These are phyloP conservation scores for Testicularia cyperi DNA, from an alignment of 1,284 basidiomycete genomes.

Conservation along the genomic window DNA sequence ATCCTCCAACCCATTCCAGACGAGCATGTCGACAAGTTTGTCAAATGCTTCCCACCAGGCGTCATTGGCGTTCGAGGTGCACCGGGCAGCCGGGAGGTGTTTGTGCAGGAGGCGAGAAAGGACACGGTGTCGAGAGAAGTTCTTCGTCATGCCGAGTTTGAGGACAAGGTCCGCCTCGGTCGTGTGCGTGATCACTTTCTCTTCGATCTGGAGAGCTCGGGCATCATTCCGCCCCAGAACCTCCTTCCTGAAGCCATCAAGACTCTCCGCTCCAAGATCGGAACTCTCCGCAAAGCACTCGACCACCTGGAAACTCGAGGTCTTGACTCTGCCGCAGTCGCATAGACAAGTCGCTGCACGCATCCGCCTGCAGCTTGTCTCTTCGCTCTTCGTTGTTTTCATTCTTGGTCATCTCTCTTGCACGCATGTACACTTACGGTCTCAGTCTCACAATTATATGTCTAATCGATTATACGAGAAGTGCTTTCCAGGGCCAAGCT, in stretches of 20 bases:
- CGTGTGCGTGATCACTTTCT: constrained; percentile 91
- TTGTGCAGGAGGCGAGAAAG: constrained; percentile 70
- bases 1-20: constrained; percentile 72
- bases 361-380: no score
- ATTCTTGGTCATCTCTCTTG: no score
- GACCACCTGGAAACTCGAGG: constrained; percentile 43
- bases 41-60: constrained; percentile 82
- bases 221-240: constrained; percentile 80
- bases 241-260: constrained; percentile 80
- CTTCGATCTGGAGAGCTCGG: constrained; percentile 87
- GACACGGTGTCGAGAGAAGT: constrained; percentile 94
- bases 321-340: constrained; percentile 17
- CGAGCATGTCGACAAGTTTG: constrained; percentile 73
- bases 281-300: constrained; percentile 44
- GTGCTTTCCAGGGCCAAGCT: no score
- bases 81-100: constrained; percentile 68
- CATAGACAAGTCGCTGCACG: no score
- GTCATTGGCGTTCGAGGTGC: constrained; percentile 74
- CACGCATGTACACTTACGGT: constrained; percentile 1
- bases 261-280: constrained; percentile 80
- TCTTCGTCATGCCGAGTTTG: constrained; percentile 86
- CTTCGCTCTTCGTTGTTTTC: no score
- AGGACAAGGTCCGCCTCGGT: constrained; percentile 78
- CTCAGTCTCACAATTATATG: no score
- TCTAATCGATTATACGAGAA: no score